These are phyloP conservation scores for Tilletia walkeri DNA, from an alignment of 1,284 basidiomycete genomes.

Conservation along the genomic window DNA sequence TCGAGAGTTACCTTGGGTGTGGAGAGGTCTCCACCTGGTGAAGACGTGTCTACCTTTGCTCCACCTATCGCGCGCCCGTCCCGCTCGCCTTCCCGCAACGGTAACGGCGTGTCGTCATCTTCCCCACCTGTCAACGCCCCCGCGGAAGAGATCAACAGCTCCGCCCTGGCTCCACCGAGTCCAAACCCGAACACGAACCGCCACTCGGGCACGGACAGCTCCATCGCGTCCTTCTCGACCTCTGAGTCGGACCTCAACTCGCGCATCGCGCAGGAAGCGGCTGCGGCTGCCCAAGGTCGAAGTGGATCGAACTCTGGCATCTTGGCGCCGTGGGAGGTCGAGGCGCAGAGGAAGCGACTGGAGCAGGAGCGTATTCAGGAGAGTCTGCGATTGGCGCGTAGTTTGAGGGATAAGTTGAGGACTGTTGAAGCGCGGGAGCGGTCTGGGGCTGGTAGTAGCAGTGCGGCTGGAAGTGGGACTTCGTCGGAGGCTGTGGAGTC, in stretches of 20 bases:
- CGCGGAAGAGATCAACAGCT: neutral
- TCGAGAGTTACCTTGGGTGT: neutral
- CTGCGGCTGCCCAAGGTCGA: constrained; percentile 5
- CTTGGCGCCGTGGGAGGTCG: constrained; percentile 5
- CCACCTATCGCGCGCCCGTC: neutral
- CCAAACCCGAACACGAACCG: neutral
- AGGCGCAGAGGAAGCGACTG: constrained; percentile 10
- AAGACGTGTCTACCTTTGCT: no score
- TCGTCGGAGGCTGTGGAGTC: neutral
- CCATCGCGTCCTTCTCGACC: no score
- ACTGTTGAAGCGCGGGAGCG: constrained; percentile 11
- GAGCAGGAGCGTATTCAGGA: constrained; percentile 14
- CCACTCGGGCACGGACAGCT: no score
- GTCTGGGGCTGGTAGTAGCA: neutral
- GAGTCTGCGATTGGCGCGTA: constrained; percentile 6
- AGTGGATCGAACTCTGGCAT: neutral
- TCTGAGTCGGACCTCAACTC: constrained; percentile 9
- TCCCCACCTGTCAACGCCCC: neutral
- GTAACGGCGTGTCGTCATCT: no score
- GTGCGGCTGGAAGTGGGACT: neutral
- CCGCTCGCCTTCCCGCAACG: no score
- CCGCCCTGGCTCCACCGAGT: neutral
- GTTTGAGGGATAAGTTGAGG: constrained; percentile 4
- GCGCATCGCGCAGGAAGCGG: constrained; percentile 8
- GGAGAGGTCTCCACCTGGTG: neutral